Evolutionary conservation across 345 rosid species (phyloP).

Genomic region (Theobroma cacao): DNA sequence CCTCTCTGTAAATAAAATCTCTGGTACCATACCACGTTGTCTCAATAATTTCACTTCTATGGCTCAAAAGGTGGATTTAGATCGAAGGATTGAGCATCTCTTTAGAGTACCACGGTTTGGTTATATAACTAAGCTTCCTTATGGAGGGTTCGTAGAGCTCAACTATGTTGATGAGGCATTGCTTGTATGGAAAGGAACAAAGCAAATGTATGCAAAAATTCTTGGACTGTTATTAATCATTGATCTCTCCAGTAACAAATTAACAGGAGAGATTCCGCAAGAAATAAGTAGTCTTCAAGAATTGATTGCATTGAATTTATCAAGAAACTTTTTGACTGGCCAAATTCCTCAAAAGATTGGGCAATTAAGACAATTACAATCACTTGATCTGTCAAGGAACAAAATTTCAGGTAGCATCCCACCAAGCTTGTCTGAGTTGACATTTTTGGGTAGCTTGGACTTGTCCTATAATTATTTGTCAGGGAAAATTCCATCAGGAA

Average conservation of each 20-base stretch:
- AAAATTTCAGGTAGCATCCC: constrained; percentile 33
- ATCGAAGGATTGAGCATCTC: neutral
- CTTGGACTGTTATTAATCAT: neutral
- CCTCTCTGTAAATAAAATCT: neutral
- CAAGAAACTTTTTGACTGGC: constrained; percentile 7
- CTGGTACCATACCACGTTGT: neutral
- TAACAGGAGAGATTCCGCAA: constrained; percentile 31
- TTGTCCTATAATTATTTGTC: constrained; percentile 13
- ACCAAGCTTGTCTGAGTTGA: neutral
- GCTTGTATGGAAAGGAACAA: constrained; percentile 28
- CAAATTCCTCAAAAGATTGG: constrained; percentile 24
- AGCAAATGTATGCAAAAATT: neutral
- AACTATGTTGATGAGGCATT: constrained; percentile 5
- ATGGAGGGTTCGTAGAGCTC: too few species aligned
- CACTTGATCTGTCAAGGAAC: constrained; percentile 34
- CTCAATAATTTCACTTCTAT: neutral
- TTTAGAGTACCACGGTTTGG: too few species aligned
- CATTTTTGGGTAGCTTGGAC: neutral
- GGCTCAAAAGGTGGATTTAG: neutral
- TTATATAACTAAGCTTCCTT: too few species aligned
- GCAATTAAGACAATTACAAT: constrained; percentile 12
- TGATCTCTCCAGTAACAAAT: constrained; percentile 25
- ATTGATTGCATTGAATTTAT: constrained; percentile 15
- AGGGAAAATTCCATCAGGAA: constrained; percentile 7
- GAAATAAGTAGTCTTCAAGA: constrained; percentile 17